Conservation (phyloP, 1,139 yeast species). For the Suhomyces anneliseae region DNA sequence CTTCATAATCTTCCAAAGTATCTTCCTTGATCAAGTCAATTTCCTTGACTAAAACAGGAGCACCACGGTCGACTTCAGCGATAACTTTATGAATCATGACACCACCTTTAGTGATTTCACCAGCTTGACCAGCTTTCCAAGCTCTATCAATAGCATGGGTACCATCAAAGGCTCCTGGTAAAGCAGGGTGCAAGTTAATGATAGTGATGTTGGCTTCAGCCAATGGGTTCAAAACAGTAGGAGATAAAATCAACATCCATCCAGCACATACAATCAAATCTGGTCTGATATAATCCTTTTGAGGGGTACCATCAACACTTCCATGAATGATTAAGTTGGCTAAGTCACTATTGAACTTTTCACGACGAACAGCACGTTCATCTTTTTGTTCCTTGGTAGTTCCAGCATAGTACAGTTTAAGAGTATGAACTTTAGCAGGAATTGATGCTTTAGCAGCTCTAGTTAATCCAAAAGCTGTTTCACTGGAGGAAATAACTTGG, state of each 20-base stretch:
- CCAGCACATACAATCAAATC: slow-evolving; percentile 95
- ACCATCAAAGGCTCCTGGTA: slow-evolving; percentile 96
- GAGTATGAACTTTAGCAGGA: slow-evolving; percentile 66
- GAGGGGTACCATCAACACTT: slow-evolving; percentile 26
- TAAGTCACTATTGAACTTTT: slow-evolving; percentile 72
- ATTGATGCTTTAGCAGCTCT: slow-evolving; percentile 73
- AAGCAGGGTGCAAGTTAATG: slow-evolving; percentile 92
- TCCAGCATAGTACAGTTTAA: slow-evolving; percentile 73
- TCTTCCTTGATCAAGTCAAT: slow-evolving; percentile 71
- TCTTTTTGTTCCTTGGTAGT: slow-evolving; percentile 63
- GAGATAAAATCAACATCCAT: slow-evolving; percentile 92
- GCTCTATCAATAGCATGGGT: slow-evolving; percentile 96
- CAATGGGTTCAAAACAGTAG: slow-evolving; percentile 68
- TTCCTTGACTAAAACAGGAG: slow-evolving; percentile 81
- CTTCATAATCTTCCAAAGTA: slow-evolving; percentile 74
- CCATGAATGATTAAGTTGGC: slow-evolving; percentile 64
- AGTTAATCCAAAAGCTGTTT: slow-evolving; percentile 77
- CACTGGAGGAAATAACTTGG: slow-evolving; percentile 80
- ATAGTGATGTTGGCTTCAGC: slow-evolving; percentile 65
- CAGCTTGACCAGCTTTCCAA: slow-evolving; percentile 90
- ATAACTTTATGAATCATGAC: slow-evolving; percentile 96
- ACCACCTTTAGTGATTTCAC: slow-evolving; percentile 77
- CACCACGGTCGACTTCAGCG: slow-evolving; percentile 91
- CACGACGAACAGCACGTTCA: slow-evolving; percentile 61
- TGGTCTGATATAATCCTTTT: slow-evolving; percentile 50